These are phyloP conservation scores for Geosmithia flava DNA, from an alignment of 2,329 filamentous ascomycete genomes.

Conservation along the genomic window DNA sequence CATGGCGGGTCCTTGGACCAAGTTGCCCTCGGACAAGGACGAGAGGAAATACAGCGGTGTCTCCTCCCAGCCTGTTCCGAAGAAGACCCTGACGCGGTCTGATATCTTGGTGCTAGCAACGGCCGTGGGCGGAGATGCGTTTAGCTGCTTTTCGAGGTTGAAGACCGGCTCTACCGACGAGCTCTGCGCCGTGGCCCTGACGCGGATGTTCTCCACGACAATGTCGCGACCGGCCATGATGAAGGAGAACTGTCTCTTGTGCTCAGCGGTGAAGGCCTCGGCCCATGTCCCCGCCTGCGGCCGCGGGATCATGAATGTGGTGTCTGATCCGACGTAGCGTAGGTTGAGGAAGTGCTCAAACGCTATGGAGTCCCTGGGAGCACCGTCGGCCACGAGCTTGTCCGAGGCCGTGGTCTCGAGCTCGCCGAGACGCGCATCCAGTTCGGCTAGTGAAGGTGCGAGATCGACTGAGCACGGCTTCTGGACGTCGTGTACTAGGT, in stretches of 20 bases:
- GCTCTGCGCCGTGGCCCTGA: slow-evolving; percentile 30
- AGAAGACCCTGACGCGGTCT: slow-evolving; percentile 12
- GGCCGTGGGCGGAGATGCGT: slow-evolving; percentile 12
- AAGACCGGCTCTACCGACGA: slow-evolving; percentile 6
- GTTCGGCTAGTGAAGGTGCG: slow-evolving; percentile 27
- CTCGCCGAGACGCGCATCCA: neutral
- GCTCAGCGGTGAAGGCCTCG: slow-evolving; percentile 18
- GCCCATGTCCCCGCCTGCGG: slow-evolving; percentile 18
- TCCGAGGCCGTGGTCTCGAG: neutral
- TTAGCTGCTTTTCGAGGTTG: neutral
- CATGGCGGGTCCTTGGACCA: slow-evolving; percentile 2
- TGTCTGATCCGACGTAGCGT: slow-evolving; percentile 28
- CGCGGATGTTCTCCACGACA: slow-evolving; percentile 27
- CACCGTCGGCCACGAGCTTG: neutral
- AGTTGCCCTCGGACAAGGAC: slow-evolving; percentile 24
- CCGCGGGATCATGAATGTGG: slow-evolving; percentile 20
- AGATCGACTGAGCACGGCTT: slow-evolving; percentile 57
- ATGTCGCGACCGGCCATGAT: slow-evolving; percentile 27
- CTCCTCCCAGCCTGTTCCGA: slow-evolving; percentile 52
- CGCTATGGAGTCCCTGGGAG: slow-evolving; percentile 19
- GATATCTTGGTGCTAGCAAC: slow-evolving; percentile 38
- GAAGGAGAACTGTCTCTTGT: slow-evolving; percentile 28
- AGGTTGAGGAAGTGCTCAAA: slow-evolving; percentile 28
- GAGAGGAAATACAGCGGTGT: slow-evolving; percentile 8
- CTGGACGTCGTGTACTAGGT: slow-evolving; percentile 84